These are phyloP conservation scores for Aureobasidium sp. DNA, from an alignment of 2,329 filamentous ascomycete species.

Conservation along the genomic window DNA sequence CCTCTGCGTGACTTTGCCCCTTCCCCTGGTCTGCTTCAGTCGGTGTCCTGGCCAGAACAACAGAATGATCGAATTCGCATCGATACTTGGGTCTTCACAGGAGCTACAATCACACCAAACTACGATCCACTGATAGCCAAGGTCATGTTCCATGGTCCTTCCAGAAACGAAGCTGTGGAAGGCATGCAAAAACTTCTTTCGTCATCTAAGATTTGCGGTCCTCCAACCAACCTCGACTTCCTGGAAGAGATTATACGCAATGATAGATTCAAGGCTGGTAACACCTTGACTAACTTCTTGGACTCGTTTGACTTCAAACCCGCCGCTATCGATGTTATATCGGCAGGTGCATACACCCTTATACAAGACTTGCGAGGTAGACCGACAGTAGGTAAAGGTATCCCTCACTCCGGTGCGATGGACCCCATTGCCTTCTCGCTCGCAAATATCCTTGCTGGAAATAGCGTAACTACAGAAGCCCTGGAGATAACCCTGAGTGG, in stretches of 20 bases:
- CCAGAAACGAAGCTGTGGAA: slow-evolving; percentile 37
- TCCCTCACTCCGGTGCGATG: slow-evolving; percentile 56
- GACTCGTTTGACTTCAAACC: slow-evolving; percentile 44
- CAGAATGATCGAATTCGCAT: slow-evolving; percentile 44
- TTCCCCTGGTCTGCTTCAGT: slow-evolving; percentile 51
- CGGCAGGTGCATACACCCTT: slow-evolving; percentile 50
- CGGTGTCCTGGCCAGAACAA: slow-evolving; percentile 46
- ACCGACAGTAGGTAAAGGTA: slow-evolving; percentile 50
- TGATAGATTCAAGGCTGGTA: slow-evolving; percentile 40
- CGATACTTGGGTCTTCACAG: slow-evolving; percentile 58
- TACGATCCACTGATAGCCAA: slow-evolving; percentile 55
- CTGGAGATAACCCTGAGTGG: slow-evolving; percentile 56
- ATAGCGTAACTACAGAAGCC: slow-evolving; percentile 42
- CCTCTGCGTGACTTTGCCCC: slow-evolving; percentile 54
- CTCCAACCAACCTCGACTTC: slow-evolving; percentile 53
- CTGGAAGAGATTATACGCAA: slow-evolving; percentile 45
- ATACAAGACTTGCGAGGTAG: slow-evolving; percentile 54
- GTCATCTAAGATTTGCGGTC: slow-evolving; percentile 44
- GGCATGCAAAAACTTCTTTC: slow-evolving; percentile 39
- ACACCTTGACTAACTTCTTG: slow-evolving; percentile 53
- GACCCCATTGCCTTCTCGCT: slow-evolving; percentile 52
- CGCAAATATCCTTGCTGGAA: slow-evolving; percentile 55
- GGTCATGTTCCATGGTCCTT: slow-evolving; percentile 48
- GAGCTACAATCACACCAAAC: slow-evolving; percentile 49
- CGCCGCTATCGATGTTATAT: slow-evolving; percentile 49